Evolutionary conservation across 2,329 filamentous ascomycete species (phyloP).

Genomic region (Blastomyces parvus): DNA sequence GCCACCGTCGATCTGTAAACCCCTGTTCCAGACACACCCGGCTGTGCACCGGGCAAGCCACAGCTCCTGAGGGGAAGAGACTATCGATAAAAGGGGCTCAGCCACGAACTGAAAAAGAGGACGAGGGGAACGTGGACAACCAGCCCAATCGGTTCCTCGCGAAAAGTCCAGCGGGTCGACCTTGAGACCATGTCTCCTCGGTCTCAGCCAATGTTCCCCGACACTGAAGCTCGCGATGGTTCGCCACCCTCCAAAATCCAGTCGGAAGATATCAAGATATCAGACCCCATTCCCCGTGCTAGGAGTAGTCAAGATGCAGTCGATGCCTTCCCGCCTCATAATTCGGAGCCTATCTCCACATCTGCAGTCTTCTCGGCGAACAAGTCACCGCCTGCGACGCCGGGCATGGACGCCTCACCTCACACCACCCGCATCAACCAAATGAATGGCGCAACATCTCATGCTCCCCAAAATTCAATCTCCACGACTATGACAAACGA

Average conservation of each 20-base stretch:
- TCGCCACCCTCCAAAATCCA: conserved; percentile 18
- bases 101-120: background rate
- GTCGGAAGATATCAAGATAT: conserved; percentile 26
- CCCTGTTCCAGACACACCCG: background rate
- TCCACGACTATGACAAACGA: conserved; percentile 20
- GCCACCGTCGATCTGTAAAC: background rate
- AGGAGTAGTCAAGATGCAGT: conserved; percentile 14
- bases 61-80: background rate
- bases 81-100: conserved; percentile 1
- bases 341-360: conserved; percentile 13
- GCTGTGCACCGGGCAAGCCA: background rate
- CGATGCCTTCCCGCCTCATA: conserved; percentile 9
- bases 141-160: background rate
- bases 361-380: conserved; percentile 9
- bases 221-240: conserved; percentile 1
- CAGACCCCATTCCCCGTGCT: conserved; percentile 18
- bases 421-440: conserved; percentile 14
- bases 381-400: conserved; percentile 7
- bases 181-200: conserved; percentile 8
- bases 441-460: conserved; percentile 15
- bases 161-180: background rate
- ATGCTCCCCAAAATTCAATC: conserved; percentile 19
- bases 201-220: conserved; percentile 4
- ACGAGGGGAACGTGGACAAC: background rate
- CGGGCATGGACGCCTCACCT: conserved; percentile 11